Evolutionary conservation across 805 yeast species (phyloP), one percentile per base, ranked within the genome.

Genomic region (Metschnikowia gruessii): DNA sequence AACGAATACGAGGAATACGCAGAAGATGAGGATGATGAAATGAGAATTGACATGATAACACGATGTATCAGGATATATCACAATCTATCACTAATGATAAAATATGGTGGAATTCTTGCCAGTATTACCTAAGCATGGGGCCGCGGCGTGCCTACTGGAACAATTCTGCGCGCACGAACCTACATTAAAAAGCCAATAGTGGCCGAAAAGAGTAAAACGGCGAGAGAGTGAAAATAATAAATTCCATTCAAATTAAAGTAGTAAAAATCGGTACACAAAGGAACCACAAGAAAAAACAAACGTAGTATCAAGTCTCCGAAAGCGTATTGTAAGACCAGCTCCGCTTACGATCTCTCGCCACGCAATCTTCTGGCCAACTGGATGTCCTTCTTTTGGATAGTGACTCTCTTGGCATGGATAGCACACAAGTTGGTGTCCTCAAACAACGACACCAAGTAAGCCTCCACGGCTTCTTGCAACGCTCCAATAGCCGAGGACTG

Each of bases 341-440:
- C 7, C 18, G 17, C 35, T 32, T 39, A 48, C 15, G 74, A 66
- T 65, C 74, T 67, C 64, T 70, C 74, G 60, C 75, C 75, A 64
- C 75, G 67, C 62, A 70, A 69, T 66, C 75, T 69, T 66, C 75
- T 68, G 43, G 75, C 75, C 61, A 70, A 69, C 63, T 69, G 74
- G 60, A 70, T 70, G 54, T 70, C 75, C 65, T 70, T 70, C 74
- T 70, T 69, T 58, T 69, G 74, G 59, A 70, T 70, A 45, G 75
- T 70, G 50, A 70, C 74, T 67, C 74, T 69, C 69, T 70, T 70
- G 52, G 75, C 75, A 68, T 69, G 75, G 55, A 70, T 70, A 46
- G 75, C 75, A 65, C 75, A 70, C 67, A 70, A 70, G 68, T 70
- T 70, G 49, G 75, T 70, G 64, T 70, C 75, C 64, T 70, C 75